Conservation (phyloP, 2,329 filamentous ascomycete genomes). For the Pestalotiopsis sp. region DNA sequence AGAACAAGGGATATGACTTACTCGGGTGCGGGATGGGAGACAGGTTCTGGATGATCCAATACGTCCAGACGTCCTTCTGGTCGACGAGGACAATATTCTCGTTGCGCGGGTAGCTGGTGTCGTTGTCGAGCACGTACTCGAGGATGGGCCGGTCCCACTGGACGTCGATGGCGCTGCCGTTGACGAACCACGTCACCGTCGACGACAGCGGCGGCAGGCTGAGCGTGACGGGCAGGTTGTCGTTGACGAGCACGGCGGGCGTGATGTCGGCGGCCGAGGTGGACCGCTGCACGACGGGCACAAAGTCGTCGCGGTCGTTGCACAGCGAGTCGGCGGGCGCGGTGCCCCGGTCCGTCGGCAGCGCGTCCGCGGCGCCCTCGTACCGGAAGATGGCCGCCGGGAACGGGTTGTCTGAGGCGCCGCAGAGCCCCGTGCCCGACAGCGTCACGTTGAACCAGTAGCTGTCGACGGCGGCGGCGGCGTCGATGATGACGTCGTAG, state of each 20-base stretch:
- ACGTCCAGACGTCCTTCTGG: conserved; percentile 28
- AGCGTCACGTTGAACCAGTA: conserved; percentile 47
- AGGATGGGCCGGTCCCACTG: conserved; percentile 45
- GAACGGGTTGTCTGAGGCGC: conserved; percentile 29
- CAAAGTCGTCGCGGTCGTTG: conserved; percentile 22
- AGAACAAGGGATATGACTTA: no score
- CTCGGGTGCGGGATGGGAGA: conserved; percentile 21
- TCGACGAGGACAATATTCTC: conserved; percentile 32
- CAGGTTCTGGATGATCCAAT: conserved; percentile 35
- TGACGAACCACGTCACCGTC: conserved; percentile 35
- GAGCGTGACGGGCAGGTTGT: conserved; percentile 25
- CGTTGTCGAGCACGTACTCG: conserved; percentile 34
- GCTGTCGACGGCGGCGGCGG: conserved; percentile 34
- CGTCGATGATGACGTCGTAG: conserved; percentile 50
- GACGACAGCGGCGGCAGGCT: conserved; percentile 4
- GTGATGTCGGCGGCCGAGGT: conserved; percentile 29
- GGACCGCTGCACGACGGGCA: conserved; percentile 27
- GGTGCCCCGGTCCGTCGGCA: conserved; percentile 33
- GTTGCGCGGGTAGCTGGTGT: conserved; percentile 26
- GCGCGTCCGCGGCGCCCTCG: conserved; percentile 29
- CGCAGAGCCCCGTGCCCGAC: conserved; percentile 28
- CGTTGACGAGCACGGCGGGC: conserved; percentile 25
- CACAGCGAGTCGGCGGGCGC: conserved; percentile 20
- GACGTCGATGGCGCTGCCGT: conserved; percentile 36
- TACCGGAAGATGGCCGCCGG: conserved; percentile 45